phyloP scores from a whole-genome alignment of 805 yeast species.

The Candida vartiovaarae region DNA sequence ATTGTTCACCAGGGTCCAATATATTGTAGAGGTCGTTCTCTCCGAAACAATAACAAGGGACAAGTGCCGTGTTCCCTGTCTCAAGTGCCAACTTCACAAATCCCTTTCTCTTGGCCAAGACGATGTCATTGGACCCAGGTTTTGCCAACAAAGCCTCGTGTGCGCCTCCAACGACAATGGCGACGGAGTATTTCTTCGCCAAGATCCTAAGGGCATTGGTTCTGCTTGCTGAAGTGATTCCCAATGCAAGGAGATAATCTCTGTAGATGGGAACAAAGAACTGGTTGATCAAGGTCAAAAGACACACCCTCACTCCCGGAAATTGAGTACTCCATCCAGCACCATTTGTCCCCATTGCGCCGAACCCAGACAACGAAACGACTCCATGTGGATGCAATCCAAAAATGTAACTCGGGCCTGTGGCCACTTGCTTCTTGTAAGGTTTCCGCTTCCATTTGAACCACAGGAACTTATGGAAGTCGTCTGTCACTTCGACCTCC shows the following conservation, averaged over 20 bases:
- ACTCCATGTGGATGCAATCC: slow-evolving; percentile 98
- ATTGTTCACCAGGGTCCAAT: slow-evolving; percentile 34
- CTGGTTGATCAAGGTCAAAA: slow-evolving; percentile 77
- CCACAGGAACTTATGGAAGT: slow-evolving; percentile 13
- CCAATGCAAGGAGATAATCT: slow-evolving; percentile 75
- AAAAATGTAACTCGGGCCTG: slow-evolving; percentile 77
- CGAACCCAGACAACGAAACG: slow-evolving; percentile 85
- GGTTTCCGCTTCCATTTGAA: slow-evolving; percentile 20
- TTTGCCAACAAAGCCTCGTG: slow-evolving; percentile 72
- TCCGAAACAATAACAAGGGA: slow-evolving; percentile 89
- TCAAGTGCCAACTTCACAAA: slow-evolving; percentile 82
- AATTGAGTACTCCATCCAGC: slow-evolving; percentile 59
- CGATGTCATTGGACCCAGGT: slow-evolving; percentile 56
- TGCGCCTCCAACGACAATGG: slow-evolving; percentile 95
- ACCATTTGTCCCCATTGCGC: slow-evolving; percentile 78
- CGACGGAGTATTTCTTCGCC: slow-evolving; percentile 61
- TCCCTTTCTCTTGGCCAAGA: slow-evolving; percentile 75
- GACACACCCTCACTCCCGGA: slow-evolving; percentile 77
- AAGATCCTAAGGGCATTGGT: slow-evolving; percentile 62
- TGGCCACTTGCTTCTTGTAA: slow-evolving; percentile 27
- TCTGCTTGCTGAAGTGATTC: slow-evolving; percentile 79
- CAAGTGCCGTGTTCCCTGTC: slow-evolving; percentile 68
- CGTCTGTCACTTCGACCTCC: slow-evolving; percentile 21
- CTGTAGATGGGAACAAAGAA: slow-evolving; percentile 80
- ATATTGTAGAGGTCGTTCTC: slow-evolving; percentile 65